Evolutionary conservation across 805 yeast genomes (phyloP).

Genomic region (Kuraishia ogatae): DNA sequence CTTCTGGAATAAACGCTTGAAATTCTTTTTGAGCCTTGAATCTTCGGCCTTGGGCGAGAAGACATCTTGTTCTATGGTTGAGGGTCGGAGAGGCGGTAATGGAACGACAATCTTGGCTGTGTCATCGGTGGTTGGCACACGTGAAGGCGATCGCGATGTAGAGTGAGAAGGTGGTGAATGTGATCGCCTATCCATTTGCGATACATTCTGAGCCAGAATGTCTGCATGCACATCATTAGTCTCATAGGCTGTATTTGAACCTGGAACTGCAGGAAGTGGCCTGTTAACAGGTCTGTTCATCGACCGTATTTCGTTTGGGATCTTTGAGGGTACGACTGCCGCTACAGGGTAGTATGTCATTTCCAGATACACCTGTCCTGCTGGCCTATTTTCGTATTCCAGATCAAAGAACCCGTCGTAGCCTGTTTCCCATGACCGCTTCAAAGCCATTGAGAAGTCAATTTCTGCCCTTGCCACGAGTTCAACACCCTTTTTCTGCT

Average conservation of each 20-base stretch:
- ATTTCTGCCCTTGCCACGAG: conserved; percentile 77
- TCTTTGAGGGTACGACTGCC: conserved; percentile 15
- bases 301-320: conserved; percentile 6
- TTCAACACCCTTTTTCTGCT: conserved; percentile 77
- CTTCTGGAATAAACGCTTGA: neutral
- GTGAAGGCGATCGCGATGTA: neutral
- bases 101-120: neutral
- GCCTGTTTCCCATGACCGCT: conserved; percentile 62
- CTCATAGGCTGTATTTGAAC: neutral
- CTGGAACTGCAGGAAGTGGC: conserved; percentile 11
- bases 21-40: neutral
- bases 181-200: conserved; percentile 1
- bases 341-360: conserved; percentile 78
- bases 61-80: neutral
- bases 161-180: conserved; percentile 3
- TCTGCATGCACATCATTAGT: neutral
- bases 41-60: neutral
- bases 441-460: conserved; percentile 66
- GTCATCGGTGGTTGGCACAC: neutral
- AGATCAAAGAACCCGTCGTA: conserved; percentile 81
- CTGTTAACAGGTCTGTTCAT: conserved; percentile 3
- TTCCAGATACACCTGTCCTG: conserved; percentile 85
- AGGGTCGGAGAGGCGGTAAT: neutral
- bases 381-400: conserved; percentile 57
- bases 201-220: neutral